Percentiles rank a stretch among this genome's conserved stretches.
Conservation (phyloP, 306 rosid genomes). For the Acacia melanoxylon region DNA sequence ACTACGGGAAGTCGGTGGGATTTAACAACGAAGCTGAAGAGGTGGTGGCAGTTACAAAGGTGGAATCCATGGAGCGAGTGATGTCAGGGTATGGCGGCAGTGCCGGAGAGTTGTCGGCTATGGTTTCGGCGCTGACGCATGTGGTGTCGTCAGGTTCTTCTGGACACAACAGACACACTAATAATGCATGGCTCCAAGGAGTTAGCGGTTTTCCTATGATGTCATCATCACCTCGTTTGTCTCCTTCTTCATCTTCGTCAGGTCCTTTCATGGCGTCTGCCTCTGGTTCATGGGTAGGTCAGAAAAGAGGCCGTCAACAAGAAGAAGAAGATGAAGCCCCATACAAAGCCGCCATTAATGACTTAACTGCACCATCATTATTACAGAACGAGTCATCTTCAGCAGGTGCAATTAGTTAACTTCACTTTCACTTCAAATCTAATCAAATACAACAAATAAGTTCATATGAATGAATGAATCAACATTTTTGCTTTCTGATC, state of each 20-base stretch:
- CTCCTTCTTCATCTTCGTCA: constrained; percentile 31
- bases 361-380: constrained; percentile 34
- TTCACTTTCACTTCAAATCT: not conserved
- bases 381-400: constrained; percentile 43
- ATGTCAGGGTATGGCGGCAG: constrained; percentile 32
- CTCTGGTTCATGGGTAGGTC: constrained; percentile 39
- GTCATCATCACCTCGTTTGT: constrained; percentile 31
- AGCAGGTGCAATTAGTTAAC: constrained; percentile 45
- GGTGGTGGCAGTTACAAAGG: not conserved
- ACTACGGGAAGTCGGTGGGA: not conserved
- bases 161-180: constrained; percentile 24
- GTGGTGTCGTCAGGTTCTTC: constrained; percentile 73
- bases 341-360: constrained; percentile 35
- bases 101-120: constrained; percentile 53
- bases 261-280: constrained; percentile 24
- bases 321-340: constrained; percentile 31
- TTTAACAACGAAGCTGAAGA: constrained; percentile 14
- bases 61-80: constrained; percentile 16
- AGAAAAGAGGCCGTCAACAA: constrained; percentile 71
- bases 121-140: constrained; percentile 69
- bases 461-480: not conserved
- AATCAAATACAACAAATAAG: not conserved
- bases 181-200: constrained; percentile 29
- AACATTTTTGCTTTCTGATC: not conserved
- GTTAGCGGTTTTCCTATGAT: constrained; percentile 30